Base-by-base conservation (phyloP, 352 stramenopile species). In the Nothophytophthora sp. region DNA sequence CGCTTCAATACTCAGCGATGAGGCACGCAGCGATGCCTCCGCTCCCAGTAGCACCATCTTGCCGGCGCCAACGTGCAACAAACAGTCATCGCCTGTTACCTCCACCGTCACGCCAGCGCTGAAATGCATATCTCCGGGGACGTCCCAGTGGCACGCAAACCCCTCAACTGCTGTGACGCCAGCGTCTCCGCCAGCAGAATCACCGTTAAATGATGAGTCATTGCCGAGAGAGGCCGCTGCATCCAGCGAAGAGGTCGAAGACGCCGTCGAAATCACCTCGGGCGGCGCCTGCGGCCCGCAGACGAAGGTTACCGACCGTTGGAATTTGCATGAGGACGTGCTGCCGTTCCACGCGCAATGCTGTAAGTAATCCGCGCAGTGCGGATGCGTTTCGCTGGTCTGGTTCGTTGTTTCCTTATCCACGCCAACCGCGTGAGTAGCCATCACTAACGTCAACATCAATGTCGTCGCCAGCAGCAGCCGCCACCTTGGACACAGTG, bases 271-370 rank as follows among this genome's bases (percentile, higher is more conserved):
- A n/a, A n/a, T n/a, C 45, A 10, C 27, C 29, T 24, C 49, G 46
- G 4, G 39, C 15, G 10, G 28, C 24, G 2, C 25, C 18, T 15
- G 48, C 28, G 59, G 66, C 0, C 69, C 67, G 39, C 78, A 90
- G 0, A 55, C 45, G 44, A 90, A 87, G 1, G 60, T 39, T 5
- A 81, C 30, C 0, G 78, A 85, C 34, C 50, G 6, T 0, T 23
- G 41, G 50, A 90, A 90, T 38, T 56, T 47, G 55, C 78, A 90
- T 4, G 73, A 83, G 6, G 73, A 73, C 5, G 78, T 83, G 22
- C 65, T 71, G 12, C 56, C 33, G 41, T 87, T 78, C 60, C 61
- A 76, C 13, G 39, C 34, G 60, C 78, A 89, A 42, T 67, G 43
- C 29, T 63, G 28, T 2, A 68, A 39, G 30, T 79, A 85, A 48